Evolutionary conservation across 495 filamentous ascomycete species (phyloP).

Genomic region (Lasiosphaeriaceae sp.): DNA sequence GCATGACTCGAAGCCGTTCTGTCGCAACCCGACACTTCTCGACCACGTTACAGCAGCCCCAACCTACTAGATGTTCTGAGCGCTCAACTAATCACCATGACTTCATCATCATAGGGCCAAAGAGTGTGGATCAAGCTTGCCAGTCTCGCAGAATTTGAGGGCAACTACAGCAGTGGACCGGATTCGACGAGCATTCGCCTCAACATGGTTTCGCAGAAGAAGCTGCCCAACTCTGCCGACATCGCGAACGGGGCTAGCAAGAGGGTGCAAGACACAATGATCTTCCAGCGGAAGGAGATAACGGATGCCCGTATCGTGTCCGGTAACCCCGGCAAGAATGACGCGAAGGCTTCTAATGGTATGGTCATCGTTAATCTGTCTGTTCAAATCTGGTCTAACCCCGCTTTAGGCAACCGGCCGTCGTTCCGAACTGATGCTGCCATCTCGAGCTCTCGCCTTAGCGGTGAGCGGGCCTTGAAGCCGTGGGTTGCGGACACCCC

Average conservation of each 20-base stretch:
- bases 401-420: conserved; percentile 34
- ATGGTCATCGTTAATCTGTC: conserved; percentile 16
- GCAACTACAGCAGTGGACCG: conserved; percentile 56
- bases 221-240: conserved; percentile 35
- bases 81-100: conserved; percentile 10
- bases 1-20: too few species aligned
- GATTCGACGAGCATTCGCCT: conserved; percentile 62
- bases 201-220: conserved; percentile 76
- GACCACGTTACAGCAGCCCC: not conserved
- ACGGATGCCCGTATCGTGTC: conserved; percentile 61
- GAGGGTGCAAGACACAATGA: conserved; percentile 57
- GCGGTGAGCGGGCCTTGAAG: conserved; percentile 73
- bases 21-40: not conserved
- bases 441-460: conserved; percentile 69
- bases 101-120: conserved; percentile 53
- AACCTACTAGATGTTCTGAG: conserved; percentile 3
- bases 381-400: not conserved
- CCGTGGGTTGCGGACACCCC: conserved; percentile 73
- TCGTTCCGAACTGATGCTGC: conserved; percentile 84
- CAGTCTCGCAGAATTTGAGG: conserved; percentile 69
- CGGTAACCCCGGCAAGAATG: conserved; percentile 35
- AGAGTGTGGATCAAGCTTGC: conserved; percentile 63
- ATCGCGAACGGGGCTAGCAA: conserved; percentile 39
- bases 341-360: conserved; percentile 69
- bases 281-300: conserved; percentile 76